phyloP scores from a whole-genome alignment of 2,329 filamentous ascomycete species.

The Apiospora phragmitis region DNA sequence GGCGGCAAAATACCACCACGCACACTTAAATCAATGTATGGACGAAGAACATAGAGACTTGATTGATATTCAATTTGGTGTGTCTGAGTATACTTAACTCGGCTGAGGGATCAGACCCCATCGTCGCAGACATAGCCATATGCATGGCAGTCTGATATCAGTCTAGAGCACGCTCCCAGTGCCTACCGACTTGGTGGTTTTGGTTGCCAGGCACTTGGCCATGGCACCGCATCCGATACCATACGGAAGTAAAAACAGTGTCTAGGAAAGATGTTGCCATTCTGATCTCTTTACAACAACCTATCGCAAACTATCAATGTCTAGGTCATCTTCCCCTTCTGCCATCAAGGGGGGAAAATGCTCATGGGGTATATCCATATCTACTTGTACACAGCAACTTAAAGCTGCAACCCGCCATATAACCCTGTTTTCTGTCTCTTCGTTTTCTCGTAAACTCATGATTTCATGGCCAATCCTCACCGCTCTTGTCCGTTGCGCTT shows the following conservation, averaged over 20 bases:
- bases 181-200: no score
- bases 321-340: not conserved
- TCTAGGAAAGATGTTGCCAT: not conserved
- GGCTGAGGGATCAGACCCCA: no score
- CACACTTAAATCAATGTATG: not conserved
- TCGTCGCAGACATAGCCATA: no score
- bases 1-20: not conserved
- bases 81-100: not conserved
- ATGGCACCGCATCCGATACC: no score
- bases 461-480: not conserved
- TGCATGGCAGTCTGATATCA: no score
- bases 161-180: no score
- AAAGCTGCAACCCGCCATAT: not conserved
- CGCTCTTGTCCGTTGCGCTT: no score
- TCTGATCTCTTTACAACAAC: not conserved
- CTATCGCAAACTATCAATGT: not conserved
- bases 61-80: not conserved
- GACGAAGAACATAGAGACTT: not conserved
- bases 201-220: no score
- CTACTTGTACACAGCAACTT: not conserved
- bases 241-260: no score
- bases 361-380: not conserved
- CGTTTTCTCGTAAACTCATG: not conserved
- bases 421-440: not conserved
- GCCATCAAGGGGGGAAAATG: not conserved